phyloP scores from a whole-genome alignment of 2,329 filamentous ascomycete species.

The Aspergillus intermedius region DNA sequence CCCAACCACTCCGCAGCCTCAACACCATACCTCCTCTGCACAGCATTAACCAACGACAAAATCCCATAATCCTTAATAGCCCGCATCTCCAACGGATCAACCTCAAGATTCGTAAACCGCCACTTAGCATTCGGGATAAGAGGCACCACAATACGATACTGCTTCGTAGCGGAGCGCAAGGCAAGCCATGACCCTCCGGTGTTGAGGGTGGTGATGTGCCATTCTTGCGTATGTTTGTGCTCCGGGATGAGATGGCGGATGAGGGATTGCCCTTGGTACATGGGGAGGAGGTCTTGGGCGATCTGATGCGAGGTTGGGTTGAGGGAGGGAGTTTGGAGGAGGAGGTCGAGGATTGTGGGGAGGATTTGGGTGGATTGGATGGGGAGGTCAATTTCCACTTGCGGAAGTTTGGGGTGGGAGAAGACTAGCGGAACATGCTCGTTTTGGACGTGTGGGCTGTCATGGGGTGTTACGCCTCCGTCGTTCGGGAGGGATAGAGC shows the following conservation, averaged over 20 bases:
- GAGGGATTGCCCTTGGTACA: conserved; percentile 30
- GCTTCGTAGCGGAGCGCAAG: conserved; percentile 23
- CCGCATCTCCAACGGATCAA: conserved; percentile 19
- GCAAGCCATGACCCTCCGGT: conserved; percentile 27
- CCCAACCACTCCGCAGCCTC: conserved; percentile 17
- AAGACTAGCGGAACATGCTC: conserved; percentile 30
- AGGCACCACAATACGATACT: conserved; percentile 25
- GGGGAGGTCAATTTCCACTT: conserved; percentile 21
- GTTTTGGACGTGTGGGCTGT: conserved; percentile 27
- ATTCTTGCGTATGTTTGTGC: conserved; percentile 17
- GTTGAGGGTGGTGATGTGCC: conserved; percentile 32
- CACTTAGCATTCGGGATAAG: conserved; percentile 26
- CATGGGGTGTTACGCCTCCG: conserved; percentile 27
- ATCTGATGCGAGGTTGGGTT: conserved; percentile 14
- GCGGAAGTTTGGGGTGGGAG: conserved; percentile 26
- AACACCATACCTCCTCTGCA: conserved; percentile 14
- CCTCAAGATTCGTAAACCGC: conserved; percentile 24
- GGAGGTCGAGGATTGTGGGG: conserved; percentile 26
- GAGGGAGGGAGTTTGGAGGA: conserved; percentile 25
- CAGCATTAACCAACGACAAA: conserved; percentile 13
- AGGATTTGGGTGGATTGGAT: conserved; percentile 26
- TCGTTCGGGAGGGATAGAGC: conserved; percentile 31
- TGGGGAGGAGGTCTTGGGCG: conserved; percentile 19
- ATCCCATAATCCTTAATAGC: conserved; percentile 20
- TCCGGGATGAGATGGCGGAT: conserved; percentile 20